Percentiles rank a stretch among this genome's conserved stretches.
phyloP scores from a whole-genome alignment of 345 rosid species.

The Moricandia arvensis region DNA sequence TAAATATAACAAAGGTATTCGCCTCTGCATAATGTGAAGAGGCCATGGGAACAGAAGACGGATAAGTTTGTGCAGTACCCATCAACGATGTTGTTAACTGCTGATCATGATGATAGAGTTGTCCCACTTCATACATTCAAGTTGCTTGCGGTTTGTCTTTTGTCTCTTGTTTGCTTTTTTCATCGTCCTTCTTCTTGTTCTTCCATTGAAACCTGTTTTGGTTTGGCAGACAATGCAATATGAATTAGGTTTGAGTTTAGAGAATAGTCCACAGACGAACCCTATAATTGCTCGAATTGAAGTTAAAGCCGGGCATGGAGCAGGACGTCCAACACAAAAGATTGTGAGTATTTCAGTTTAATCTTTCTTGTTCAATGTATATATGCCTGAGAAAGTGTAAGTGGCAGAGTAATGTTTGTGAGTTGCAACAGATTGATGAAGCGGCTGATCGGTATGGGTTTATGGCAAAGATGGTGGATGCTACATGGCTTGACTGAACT shows the following conservation, averaged over 20 bases:
- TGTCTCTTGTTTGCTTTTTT: constrained; percentile 11
- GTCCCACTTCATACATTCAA: constrained; percentile 87
- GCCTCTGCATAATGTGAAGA: constrained; percentile 85
- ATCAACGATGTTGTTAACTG: constrained; percentile 86
- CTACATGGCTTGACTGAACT: constrained; percentile 62
- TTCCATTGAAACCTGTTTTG: neutral
- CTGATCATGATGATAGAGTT: constrained; percentile 94
- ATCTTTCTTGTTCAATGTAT: neutral
- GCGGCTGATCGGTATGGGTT: constrained; percentile 80
- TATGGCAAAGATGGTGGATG: constrained; percentile 77
- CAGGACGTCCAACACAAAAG: constrained; percentile 86
- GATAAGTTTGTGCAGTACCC: constrained; percentile 63
- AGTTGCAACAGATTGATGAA: constrained; percentile 65
- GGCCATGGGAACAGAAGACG: constrained; percentile 77
- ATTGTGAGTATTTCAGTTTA: constrained; percentile 38
- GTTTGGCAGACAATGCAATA: constrained; percentile 78
- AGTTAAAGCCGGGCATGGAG: constrained; percentile 93
- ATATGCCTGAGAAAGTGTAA: neutral
- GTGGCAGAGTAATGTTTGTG: constrained; percentile 10
- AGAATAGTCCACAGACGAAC: constrained; percentile 80
- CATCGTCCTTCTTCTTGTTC: neutral
- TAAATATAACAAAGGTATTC: constrained; percentile 59
- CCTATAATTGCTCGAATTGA: constrained; percentile 86
- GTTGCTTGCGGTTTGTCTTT: constrained; percentile 71
- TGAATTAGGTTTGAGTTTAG: constrained; percentile 62